Conservation (phyloP, 352 stramenopile species). For the Halophytophthora batemanensis region DNA sequence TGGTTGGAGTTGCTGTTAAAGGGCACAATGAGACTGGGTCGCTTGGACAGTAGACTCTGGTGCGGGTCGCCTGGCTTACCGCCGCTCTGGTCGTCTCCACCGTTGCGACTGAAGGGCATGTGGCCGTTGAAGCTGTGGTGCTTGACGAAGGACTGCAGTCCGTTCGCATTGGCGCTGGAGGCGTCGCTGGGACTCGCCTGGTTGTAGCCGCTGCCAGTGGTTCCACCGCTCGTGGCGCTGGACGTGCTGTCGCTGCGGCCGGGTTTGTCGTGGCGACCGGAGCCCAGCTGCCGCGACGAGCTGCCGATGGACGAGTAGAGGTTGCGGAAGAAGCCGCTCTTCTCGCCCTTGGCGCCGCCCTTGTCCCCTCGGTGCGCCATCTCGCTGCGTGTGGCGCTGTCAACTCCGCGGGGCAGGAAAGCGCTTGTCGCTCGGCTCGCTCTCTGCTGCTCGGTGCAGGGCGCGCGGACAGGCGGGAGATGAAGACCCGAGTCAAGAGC, state of each 20-base stretch:
- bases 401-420: no score
- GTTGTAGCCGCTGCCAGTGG: conserved; percentile 31
- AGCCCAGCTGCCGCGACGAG: conserved; percentile 33
- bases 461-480: no score
- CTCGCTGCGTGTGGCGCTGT: no score
- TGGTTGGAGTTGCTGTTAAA: conserved; percentile 35
- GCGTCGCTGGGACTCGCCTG: conserved; percentile 11
- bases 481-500: no score
- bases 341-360: conserved; percentile 25
- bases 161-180: conserved; percentile 8
- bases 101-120: conserved; percentile 53
- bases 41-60: conserved; percentile 67
- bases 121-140: conserved; percentile 76
- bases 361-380: conserved; percentile 48
- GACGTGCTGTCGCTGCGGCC: conserved; percentile 31
- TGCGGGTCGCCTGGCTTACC: conserved; percentile 20
- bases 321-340: conserved; percentile 62
- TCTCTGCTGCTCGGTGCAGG: no score
- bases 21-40: conserved; percentile 72
- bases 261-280: conserved; percentile 28
- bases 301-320: conserved; percentile 60
- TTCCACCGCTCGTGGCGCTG: conserved; percentile 30
- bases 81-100: conserved; percentile 19
- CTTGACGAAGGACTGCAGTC: conserved; percentile 40
- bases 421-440: no score